Conservation (phyloP, 495 filamentous ascomycete genomes). For the Aspergillus wentii region DNA sequence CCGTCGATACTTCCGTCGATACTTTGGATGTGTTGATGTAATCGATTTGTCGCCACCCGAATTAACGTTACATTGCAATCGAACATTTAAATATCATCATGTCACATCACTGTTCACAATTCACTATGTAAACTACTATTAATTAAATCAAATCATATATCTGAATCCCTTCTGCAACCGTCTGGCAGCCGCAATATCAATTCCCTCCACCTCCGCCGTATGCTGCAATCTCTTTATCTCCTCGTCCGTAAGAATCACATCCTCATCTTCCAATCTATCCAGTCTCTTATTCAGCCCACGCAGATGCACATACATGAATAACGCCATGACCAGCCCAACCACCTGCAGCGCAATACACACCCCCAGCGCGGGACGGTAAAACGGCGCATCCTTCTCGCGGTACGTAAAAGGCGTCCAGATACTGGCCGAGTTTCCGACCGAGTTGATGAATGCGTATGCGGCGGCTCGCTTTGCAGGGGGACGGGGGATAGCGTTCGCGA, state of each 20-base stretch:
- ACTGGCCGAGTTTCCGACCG: constrained; percentile 46
- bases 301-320: constrained; percentile 41
- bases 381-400: constrained; percentile 23
- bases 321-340: constrained; percentile 27
- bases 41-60: no score
- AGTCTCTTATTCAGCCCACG: constrained; percentile 39
- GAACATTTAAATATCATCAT: no score
- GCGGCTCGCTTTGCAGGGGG: constrained; percentile 51
- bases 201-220: constrained; percentile 44
- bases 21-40: no score
- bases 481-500: constrained; percentile 46
- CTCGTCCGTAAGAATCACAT: constrained; percentile 32
- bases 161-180: constrained; percentile 45
- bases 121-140: no score
- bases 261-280: constrained; percentile 40
- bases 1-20: no score
- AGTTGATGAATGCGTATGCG: constrained; percentile 52
- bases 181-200: constrained; percentile 41
- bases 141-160: constrained; percentile 29
- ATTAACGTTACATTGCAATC: no score
- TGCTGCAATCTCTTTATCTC: constrained; percentile 37
- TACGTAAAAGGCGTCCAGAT: constrained; percentile 56
- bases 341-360: constrained; percentile 44
- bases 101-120: no score
- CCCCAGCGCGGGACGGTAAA: constrained; percentile 42